phyloP scores from a whole-genome alignment of 2,329 filamentous ascomycete genomes.

The Thelonectria discophora region DNA sequence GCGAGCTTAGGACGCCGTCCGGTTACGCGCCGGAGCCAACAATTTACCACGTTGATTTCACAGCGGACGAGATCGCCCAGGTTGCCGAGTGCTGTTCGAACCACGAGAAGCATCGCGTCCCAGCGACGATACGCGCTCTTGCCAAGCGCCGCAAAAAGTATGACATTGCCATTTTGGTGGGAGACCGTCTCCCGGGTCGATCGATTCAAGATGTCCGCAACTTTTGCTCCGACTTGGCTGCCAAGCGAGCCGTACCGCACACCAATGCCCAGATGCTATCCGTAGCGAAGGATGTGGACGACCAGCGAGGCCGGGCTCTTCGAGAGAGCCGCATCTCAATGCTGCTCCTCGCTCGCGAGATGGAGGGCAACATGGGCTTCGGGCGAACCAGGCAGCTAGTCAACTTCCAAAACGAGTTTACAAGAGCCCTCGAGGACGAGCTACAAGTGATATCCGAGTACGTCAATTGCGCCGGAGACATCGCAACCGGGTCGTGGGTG shows the following conservation, averaged over 20 bases:
- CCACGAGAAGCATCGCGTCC: slow-evolving; percentile 25
- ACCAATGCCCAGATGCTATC: slow-evolving; percentile 39
- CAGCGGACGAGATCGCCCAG: slow-evolving; percentile 47
- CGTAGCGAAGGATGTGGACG: slow-evolving; percentile 28
- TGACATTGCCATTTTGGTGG: slow-evolving; percentile 39
- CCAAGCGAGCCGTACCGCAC: slow-evolving; percentile 28
- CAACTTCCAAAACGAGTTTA: slow-evolving; percentile 58
- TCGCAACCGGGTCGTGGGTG: slow-evolving; percentile 66
- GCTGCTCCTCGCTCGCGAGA: slow-evolving; percentile 59
- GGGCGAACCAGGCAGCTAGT: slow-evolving; percentile 52
- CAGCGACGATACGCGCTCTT: slow-evolving; percentile 34
- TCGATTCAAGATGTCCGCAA: slow-evolving; percentile 42
- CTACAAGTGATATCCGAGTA: slow-evolving; percentile 63
- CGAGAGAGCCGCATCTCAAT: slow-evolving; percentile 46
- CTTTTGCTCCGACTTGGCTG: slow-evolving; percentile 46
- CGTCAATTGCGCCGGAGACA: slow-evolving; percentile 69
- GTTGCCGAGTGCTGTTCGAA: slow-evolving; percentile 38
- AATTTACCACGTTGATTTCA: slow-evolving; percentile 59
- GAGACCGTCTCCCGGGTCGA: slow-evolving; percentile 36
- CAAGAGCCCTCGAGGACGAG: slow-evolving; percentile 59
- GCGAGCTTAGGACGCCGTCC: slow-evolving; percentile 8
- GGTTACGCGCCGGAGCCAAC: slow-evolving; percentile 21
- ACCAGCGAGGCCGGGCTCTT: slow-evolving; percentile 18
- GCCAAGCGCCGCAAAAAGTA: slow-evolving; percentile 22
- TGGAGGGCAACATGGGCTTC: slow-evolving; percentile 56